phyloP scores from a whole-genome alignment of 352 stramenopile species.

The Aphanomyces invadans region DNA sequence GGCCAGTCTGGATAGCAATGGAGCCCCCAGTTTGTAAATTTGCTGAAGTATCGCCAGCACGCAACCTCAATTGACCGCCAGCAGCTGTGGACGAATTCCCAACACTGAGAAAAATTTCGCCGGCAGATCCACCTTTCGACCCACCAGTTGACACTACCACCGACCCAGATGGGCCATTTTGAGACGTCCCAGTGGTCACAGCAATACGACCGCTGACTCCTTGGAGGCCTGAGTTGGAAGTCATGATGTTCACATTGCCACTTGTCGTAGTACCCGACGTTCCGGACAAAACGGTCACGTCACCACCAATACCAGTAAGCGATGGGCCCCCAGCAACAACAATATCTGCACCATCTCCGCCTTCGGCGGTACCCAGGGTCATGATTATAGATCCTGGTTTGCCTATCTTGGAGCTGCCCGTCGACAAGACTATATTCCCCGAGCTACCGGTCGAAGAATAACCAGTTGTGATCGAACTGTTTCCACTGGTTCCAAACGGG shows the following conservation, averaged over 20 bases:
- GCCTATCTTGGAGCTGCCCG: conserved; percentile 34
- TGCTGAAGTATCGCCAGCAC: neutral
- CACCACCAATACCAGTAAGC: conserved; percentile 28
- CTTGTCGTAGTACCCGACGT: conserved; percentile 1
- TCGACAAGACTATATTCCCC: conserved; percentile 38
- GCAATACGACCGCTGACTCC: neutral
- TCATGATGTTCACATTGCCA: conserved; percentile 19
- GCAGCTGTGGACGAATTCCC: neutral
- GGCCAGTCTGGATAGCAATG: conserved; percentile 1
- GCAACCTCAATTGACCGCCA: neutral
- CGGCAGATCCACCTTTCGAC: neutral
- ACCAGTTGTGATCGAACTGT: conserved; percentile 33
- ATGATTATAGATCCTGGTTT: conserved; percentile 40
- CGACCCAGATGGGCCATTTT: conserved; percentile 5
- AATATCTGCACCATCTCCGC: conserved; percentile 35
- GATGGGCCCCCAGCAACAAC: conserved; percentile 38
- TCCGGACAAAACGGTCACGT: conserved; percentile 15
- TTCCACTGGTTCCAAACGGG: conserved; percentile 31
- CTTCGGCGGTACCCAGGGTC: conserved; percentile 35
- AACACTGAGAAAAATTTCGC: conserved; percentile 5
- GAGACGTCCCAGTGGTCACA: neutral
- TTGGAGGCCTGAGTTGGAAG: neutral
- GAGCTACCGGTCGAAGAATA: conserved; percentile 33
- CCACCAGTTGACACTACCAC: conserved; percentile 1
- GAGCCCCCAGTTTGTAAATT: neutral